Percentiles rank a stretch among this genome's conserved stretches.
phyloP scores from a whole-genome alignment of 441 rosid genomes.

The Euphorbia celastroides region DNA sequence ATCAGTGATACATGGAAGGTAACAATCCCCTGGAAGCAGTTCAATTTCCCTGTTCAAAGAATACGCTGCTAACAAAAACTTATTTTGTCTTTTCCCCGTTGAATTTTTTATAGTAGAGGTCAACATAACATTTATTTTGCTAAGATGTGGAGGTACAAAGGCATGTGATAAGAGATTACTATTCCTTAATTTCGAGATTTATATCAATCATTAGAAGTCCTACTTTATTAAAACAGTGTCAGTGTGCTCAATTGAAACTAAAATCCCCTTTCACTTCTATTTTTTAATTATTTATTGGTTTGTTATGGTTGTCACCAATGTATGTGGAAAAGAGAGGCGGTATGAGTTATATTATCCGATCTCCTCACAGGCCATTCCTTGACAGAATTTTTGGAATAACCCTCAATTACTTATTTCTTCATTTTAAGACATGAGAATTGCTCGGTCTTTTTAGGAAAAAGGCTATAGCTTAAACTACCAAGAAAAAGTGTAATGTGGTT shows the following conservation, averaged over 20 bases:
- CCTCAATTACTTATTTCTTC: not conserved
- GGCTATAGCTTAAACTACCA: not conserved
- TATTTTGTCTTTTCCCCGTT: not conserved
- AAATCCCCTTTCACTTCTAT: no score
- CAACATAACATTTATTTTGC: not conserved
- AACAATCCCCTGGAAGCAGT: constrained; percentile 9
- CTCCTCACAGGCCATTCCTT: not conserved
- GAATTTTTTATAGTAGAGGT: not conserved
- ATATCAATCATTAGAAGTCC: not conserved
- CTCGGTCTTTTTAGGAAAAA: not conserved
- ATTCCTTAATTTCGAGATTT: not conserved
- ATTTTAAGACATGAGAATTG: not conserved
- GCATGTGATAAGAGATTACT: not conserved
- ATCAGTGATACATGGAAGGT: constrained; percentile 96
- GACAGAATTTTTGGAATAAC: not conserved
- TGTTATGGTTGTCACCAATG: no score
- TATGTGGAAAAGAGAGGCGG: not conserved
- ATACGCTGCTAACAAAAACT: not conserved
- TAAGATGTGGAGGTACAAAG: no score
- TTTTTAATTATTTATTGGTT: no score
- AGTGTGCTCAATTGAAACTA: no score
- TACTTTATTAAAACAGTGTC: not conserved
- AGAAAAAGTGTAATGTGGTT: not conserved
- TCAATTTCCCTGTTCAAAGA: not conserved
- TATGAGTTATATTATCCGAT: not conserved